A percentile compares a stretch with the other conserved stretches of the same genome.
Evolutionary conservation across 495 filamentous ascomycete species (phyloP).

Genomic region (Trichoderma orchidacearum): DNA sequence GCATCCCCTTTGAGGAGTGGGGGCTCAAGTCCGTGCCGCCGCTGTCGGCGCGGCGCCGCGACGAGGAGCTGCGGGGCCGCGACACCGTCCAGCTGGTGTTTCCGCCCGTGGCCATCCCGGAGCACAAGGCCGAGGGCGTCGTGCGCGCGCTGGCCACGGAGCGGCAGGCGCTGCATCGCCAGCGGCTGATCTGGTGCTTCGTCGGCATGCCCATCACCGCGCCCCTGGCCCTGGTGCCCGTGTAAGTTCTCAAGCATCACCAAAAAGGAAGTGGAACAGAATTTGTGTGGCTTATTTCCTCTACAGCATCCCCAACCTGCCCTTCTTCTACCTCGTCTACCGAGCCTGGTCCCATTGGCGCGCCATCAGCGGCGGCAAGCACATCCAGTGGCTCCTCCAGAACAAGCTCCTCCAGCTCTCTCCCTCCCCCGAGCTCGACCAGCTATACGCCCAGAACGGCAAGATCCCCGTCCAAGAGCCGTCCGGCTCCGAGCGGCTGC

Average conservation of each 20-base stretch:
- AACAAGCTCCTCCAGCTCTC: slow-evolving; percentile 50
- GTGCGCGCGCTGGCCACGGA: slow-evolving; percentile 61
- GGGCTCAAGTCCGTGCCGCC: slow-evolving; percentile 89
- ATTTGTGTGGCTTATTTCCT: no score
- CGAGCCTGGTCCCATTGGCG: slow-evolving; percentile 55
- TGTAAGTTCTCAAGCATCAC: slow-evolving; percentile 43
- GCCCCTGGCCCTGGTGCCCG: slow-evolving; percentile 67
- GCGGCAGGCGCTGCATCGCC: slow-evolving; percentile 60
- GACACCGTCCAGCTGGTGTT: slow-evolving; percentile 65
- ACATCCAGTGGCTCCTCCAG: slow-evolving; percentile 66
- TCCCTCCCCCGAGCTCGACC: slow-evolving; percentile 53
- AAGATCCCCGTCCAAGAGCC: slow-evolving; percentile 7
- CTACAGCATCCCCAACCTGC: slow-evolving; percentile 80
- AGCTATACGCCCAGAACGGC: slow-evolving; percentile 46
- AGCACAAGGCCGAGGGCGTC: slow-evolving; percentile 43
- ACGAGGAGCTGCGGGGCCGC: slow-evolving; percentile 47
- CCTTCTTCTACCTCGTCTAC: slow-evolving; percentile 91
- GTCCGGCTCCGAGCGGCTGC: slow-evolving; percentile 37
- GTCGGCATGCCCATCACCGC: slow-evolving; percentile 71
- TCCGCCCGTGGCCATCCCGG: slow-evolving; percentile 52
- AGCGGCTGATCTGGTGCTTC: slow-evolving; percentile 65
- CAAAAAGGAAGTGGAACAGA: not conserved
- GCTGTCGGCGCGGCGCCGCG: slow-evolving; percentile 49
- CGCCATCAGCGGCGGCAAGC: slow-evolving; percentile 72
- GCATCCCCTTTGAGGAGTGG: slow-evolving; percentile 95